A percentile compares a stretch with the other conserved stretches of the same genome.
Conservation (phyloP, 768 basidiomycete genomes). For the Trametes coccinea region DNA sequence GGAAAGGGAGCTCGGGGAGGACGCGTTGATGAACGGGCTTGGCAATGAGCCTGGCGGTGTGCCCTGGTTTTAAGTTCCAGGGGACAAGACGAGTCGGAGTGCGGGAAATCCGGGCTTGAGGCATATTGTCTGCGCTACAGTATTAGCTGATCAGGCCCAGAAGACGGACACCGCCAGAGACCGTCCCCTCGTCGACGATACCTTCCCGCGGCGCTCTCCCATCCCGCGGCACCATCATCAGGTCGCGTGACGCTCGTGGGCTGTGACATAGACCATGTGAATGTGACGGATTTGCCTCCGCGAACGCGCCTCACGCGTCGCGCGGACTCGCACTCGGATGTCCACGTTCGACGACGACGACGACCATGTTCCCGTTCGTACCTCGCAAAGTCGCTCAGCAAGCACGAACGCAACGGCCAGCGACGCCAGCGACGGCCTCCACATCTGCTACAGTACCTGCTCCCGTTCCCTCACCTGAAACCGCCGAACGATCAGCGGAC, state of each 20-base stretch:
- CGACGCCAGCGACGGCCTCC: constrained; percentile 1
- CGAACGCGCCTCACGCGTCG: neutral
- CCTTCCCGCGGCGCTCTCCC: neutral
- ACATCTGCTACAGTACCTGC: constrained; percentile 7
- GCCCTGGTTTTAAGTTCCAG: too few species aligned
- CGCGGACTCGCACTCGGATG: neutral
- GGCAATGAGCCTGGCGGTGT: too few species aligned
- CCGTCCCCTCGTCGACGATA: neutral
- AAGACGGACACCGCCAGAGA: neutral
- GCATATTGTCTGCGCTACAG: neutral
- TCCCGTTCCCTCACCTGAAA: neutral
- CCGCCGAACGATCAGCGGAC: neutral
- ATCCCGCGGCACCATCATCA: neutral
- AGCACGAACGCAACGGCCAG: constrained; percentile 11
- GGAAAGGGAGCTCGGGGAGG: too few species aligned
- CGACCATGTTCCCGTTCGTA: constrained; percentile 44
- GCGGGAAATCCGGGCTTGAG: too few species aligned
- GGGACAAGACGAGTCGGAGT: too few species aligned
- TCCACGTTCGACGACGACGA: neutral
- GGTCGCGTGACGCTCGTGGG: constrained; percentile 8
- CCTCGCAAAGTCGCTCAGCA: constrained; percentile 47
- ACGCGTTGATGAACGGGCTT: too few species aligned
- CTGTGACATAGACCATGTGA: neutral
- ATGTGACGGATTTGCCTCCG: neutral
- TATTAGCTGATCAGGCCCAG: neutral